phyloP scores from a whole-genome alignment of 192 early-diverging fungal species.

The Umbelopsis vinacea region DNA sequence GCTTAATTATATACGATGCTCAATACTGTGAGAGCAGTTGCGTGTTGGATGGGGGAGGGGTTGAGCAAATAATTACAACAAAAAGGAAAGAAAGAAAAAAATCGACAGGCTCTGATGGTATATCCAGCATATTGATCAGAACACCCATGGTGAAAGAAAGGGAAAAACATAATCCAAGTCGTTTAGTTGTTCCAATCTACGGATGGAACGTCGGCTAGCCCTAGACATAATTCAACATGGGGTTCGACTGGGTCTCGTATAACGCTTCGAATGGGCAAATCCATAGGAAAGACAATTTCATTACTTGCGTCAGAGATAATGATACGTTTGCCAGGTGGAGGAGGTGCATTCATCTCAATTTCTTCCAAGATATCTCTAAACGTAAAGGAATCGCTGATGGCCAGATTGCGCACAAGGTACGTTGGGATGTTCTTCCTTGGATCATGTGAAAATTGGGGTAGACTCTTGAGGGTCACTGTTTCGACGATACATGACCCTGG shows the following conservation, averaged over 20 bases:
- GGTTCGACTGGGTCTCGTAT: conserved; percentile 26
- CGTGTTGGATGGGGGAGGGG: not conserved
- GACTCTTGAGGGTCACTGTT: conserved; percentile 38
- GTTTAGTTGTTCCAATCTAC: conserved; percentile 32
- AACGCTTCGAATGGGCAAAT: conserved; percentile 34
- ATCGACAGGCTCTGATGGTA: not conserved
- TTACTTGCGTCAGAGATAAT: conserved; percentile 32
- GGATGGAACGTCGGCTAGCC: conserved; percentile 33
- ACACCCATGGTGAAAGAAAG: not conserved
- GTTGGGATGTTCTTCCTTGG: not conserved
- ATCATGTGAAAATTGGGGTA: conserved; percentile 27
- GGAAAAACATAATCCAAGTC: too few relatives aligned
- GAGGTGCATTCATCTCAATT: conserved; percentile 35
- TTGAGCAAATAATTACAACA: conserved; percentile 10
- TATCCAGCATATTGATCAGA: conserved; percentile 10
- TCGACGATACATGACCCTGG: conserved; percentile 25
- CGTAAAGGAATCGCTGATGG: conserved; percentile 44
- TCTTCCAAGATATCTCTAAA: conserved; percentile 41
- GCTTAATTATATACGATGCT: conserved; percentile 19
- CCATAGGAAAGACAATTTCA: conserved; percentile 37
- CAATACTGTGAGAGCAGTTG: conserved; percentile 15
- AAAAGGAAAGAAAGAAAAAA: not conserved
- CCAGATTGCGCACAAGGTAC: conserved; percentile 42
- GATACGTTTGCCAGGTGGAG: conserved; percentile 39
- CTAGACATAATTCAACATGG: conserved; percentile 38